These are phyloP conservation scores for Eremochloa ophiuroides DNA, from an alignment of 176 grass and related monocot genomes.

Conservation along the genomic window DNA sequence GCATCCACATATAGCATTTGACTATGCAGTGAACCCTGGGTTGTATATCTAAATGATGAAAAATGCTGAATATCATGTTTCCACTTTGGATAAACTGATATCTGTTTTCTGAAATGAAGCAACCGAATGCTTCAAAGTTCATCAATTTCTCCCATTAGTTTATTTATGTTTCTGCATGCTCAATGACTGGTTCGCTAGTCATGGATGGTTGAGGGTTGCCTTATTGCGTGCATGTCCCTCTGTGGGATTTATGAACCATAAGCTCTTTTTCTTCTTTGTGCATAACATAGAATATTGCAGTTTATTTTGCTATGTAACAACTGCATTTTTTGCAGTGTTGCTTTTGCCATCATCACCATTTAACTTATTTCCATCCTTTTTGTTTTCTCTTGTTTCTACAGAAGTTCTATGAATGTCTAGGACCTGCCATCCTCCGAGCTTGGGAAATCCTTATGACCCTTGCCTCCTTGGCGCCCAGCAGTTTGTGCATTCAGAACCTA, in stretches of 20 bases:
- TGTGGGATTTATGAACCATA: background rate
- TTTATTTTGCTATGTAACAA: background rate
- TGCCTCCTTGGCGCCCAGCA: too few species aligned
- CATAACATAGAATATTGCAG: background rate
- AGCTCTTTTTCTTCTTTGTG: background rate
- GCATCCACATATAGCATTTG: background rate
- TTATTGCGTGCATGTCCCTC: background rate
- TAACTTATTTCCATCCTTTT: background rate
- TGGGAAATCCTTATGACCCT: background rate
- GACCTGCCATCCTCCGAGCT: slow-evolving; percentile 11
- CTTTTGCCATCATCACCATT: background rate
- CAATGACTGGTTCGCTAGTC: background rate
- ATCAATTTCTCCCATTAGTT: slow-evolving; percentile 2
- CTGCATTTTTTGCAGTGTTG: background rate
- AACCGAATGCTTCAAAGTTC: background rate
- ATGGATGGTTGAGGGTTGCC: background rate
- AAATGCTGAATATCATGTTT: background rate
- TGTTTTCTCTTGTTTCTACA: background rate
- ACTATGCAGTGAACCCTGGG: background rate
- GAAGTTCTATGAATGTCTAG: slow-evolving; percentile 19
- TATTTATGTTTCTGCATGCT: background rate
- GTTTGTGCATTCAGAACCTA: too few species aligned
- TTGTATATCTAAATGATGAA: background rate
- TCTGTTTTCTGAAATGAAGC: background rate
- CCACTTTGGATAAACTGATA: background rate